Conservation (phyloP, 108 stramenopile genomes). For the Discostella pseudostelligera region DNA sequence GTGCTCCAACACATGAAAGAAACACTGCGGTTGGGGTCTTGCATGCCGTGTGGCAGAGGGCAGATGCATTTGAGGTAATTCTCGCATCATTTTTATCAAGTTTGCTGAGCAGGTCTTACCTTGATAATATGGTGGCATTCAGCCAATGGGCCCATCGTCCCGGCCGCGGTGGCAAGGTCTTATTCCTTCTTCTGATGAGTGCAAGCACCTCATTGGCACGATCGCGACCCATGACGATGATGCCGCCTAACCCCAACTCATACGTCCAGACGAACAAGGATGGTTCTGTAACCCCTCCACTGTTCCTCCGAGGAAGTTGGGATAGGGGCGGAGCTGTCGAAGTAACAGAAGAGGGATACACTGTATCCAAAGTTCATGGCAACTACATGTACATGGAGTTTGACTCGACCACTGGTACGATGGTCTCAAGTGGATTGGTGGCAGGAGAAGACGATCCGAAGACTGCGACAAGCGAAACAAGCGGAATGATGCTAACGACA, state of each 20-base stretch:
- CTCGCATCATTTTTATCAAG: too few relatives aligned
- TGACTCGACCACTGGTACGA: background rate
- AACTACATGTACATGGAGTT: slow-evolving; percentile 2
- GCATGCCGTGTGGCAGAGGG: too few relatives aligned
- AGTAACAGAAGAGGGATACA: slow-evolving; percentile 4
- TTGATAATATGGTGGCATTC: too few relatives aligned
- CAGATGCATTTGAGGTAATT: too few relatives aligned
- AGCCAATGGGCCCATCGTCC: too few relatives aligned
- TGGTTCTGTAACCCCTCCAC: slow-evolving; percentile 1
- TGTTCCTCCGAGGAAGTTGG: background rate
- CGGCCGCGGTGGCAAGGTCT: too few relatives aligned
- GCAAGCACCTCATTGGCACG: too few relatives aligned
- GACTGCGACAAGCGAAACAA: background rate
- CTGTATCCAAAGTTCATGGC: background rate
- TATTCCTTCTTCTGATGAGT: too few relatives aligned
- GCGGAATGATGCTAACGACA: background rate
- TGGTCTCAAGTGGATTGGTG: slow-evolving; percentile 5
- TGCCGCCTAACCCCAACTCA: background rate
- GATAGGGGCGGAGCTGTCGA: background rate
- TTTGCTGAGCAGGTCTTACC: too few relatives aligned
- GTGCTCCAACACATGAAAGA: too few relatives aligned
- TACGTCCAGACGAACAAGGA: slow-evolving; percentile 1
- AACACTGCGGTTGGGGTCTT: too few relatives aligned
- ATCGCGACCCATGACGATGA: too few relatives aligned
- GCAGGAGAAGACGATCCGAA: background rate